Percentiles rank a stretch among this genome's conserved stretches.
These are phyloP conservation scores for Blastosporella zonata DNA, from an alignment of 1,284 basidiomycete species.

Conservation along the genomic window DNA sequence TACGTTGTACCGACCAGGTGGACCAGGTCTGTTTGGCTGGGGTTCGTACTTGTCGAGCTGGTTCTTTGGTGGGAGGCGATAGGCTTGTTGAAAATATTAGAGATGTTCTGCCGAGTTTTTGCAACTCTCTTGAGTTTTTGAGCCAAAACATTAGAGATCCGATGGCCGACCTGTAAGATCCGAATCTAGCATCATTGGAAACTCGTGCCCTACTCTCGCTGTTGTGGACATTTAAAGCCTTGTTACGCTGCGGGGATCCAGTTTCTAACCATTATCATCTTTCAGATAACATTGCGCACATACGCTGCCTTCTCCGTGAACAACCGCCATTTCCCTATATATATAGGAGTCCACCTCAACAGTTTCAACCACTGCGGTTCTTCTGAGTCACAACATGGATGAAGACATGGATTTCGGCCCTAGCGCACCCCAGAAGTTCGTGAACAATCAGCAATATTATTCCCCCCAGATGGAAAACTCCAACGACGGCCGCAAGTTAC, in stretches of 20 bases:
- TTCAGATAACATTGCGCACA: conserved; percentile 16
- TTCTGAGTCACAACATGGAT: conserved; percentile 53
- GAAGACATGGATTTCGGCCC: conserved; percentile 68
- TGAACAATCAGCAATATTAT: conserved; percentile 34
- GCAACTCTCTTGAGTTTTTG: background rate
- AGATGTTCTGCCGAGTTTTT: background rate
- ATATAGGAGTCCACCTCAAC: conserved; percentile 15
- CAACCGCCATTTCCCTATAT: background rate
- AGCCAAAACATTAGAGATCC: conserved; percentile 19
- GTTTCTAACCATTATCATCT: conserved; percentile 23
- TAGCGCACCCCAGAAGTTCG: conserved; percentile 34
- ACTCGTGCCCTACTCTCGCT: conserved; percentile 27
- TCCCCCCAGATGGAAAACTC: conserved; percentile 23
- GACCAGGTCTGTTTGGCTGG: conserved; percentile 48
- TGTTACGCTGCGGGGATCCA: conserved; percentile 10
- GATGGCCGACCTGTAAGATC: conserved; percentile 40
- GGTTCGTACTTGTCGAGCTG: conserved; percentile 56
- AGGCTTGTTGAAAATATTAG: conserved; percentile 1
- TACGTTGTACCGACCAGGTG: conserved; percentile 60
- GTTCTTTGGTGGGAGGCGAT: conserved; percentile 49
- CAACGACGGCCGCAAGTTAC: conserved; percentile 59
- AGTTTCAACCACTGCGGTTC: conserved; percentile 9
- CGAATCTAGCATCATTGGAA: conserved; percentile 35
- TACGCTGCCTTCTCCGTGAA: conserved; percentile 5
- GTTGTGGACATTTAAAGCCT: conserved; percentile 23